Evolutionary conservation across 1,284 basidiomycete species (phyloP), one percentile per base, ranked within the genome.

Genomic region (Boletus holoroseus): DNA sequence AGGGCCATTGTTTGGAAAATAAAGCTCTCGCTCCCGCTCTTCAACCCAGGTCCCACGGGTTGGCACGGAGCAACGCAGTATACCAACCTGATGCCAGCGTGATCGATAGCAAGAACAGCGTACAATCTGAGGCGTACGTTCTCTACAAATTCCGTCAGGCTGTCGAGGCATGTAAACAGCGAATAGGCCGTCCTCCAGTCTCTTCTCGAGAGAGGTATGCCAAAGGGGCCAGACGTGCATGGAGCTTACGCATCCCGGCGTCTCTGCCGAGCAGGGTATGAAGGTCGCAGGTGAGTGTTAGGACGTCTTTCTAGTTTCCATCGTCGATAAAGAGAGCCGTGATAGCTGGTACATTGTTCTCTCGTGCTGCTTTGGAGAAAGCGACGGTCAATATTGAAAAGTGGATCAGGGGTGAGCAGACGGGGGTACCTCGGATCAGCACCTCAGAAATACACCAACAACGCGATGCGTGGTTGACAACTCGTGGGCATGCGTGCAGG

Each of bases 281-380:
- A 60, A 85, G 77, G 57, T 81, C 76, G 80, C 81, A 84, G 12
- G 83, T 82, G 35, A 85, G 68, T 0, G 78, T 72, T 34, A 83
- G 73, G 56, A 81, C n/a, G n/a, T n/a, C n/a, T n/a, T n/a, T n/a
- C n/a, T n/a, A n/a, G n/a, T n/a, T n/a, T n/a, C n/a, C n/a, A n/a
- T n/a, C n/a, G n/a, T n/a, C n/a, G n/a, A n/a, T n/a, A n/a, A n/a
- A n/a, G n/a, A n/a, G n/a, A n/a, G n/a, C n/a, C n/a, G n/a, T n/a
- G n/a, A n/a, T n/a, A n/a, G n/a, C n/a, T n/a, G n/a, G n/a, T n/a
- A n/a, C n/a, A n/a, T n/a, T n/a, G n/a, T n/a, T n/a, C n/a, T n/a
- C n/a, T n/a, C n/a, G n/a, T n/a, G n/a, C n/a, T n/a, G n/a, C n/a
- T n/a, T n/a, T n/a, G n/a, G n/a, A n/a, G n/a, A n/a, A n/a, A n/a